Base-by-base conservation (phyloP, 2,329 filamentous ascomycete species). In the Amauroascus verrucosus region DNA sequence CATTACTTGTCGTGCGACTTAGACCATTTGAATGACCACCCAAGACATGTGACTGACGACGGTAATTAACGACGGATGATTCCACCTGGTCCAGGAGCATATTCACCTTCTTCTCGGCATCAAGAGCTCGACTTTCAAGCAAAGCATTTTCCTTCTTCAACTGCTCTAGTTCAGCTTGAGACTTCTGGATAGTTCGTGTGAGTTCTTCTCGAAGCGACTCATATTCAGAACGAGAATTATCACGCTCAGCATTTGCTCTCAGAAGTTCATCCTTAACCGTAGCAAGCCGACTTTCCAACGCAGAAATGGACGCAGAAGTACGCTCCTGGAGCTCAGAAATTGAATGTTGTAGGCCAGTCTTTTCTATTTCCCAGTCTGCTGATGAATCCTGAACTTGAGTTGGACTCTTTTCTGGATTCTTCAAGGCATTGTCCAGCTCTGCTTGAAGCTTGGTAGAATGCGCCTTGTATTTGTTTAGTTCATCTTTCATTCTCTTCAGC, bases 401-500 rank as follows among this genome's bases (percentile, higher is more conserved):
- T 33, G 65, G 68, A 48, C 64, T 64, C 57, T 59, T 66, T 56
- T 74, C 68, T 35, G 72, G 63, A 60, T 69, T 77, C 60, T 78
- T 81, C 80, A 83, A 51, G 9, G 83, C 75, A 51, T 80, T 77
- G 35, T 85, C 79, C n/a, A 96, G 75, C 63, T 96, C 88, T 45
- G 82, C 79, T 68, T 93, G 90, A 38, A 98, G 76, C 56, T 86
- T 85, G 16, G 77, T 75, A 64, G 96, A 96, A 57, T 93, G 86
- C 11, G 82, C 73, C 77, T 97, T 97, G 72, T 94, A 93, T 54
- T 89, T 87, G 52, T 85, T 78, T n/a, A 98, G 77, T 71, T 98
- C 93, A 64, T 96, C 89, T 74, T 97, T 97, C 78, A 98, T 91
- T 69, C 94, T 91, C 70, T 93, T 90, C 47, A 98, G 80, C 89